A percentile compares a stretch with the other conserved stretches of the same genome.
Evolutionary conservation across 2,329 filamentous ascomycete genomes (phyloP).

Genomic region (Rutstroemia sp.): DNA sequence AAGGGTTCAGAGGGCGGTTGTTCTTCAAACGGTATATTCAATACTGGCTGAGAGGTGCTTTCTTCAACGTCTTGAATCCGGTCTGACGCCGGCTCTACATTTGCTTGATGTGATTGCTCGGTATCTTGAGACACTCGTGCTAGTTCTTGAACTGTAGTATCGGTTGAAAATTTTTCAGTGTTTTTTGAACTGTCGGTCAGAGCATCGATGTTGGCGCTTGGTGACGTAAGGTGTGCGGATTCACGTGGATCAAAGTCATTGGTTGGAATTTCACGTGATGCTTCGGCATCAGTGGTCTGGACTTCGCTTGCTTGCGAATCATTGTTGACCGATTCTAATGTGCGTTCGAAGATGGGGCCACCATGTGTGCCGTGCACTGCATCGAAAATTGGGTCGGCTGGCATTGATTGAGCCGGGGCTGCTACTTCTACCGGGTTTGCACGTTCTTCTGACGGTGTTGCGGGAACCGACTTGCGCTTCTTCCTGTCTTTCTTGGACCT

Average conservation of each 20-base stretch:
- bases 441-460: constrained; percentile 3
- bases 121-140: neutral
- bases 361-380: neutral
- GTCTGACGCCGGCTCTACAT: neutral
- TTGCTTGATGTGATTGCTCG: neutral
- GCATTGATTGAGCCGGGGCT: neutral
- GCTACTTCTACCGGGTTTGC: neutral
- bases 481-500: constrained; percentile 21
- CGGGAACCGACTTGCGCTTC: constrained; percentile 11
- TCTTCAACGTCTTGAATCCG: neutral
- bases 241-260: no score
- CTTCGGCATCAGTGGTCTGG: neutral
- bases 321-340: neutral
- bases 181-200: neutral
- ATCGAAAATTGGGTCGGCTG: neutral
- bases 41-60: neutral
- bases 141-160: neutral
- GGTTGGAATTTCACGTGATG: neutral
- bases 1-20: neutral
- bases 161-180: constrained; percentile 2
- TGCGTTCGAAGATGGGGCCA: neutral
- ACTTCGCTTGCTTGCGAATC: neutral
- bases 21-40: neutral
- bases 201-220: neutral
- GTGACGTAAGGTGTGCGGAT: neutral